A percentile compares a stretch with the other conserved stretches of the same genome.
Conservation (phyloP, 208 protist genomes). For the Acanthamoeba healyi region DNA sequence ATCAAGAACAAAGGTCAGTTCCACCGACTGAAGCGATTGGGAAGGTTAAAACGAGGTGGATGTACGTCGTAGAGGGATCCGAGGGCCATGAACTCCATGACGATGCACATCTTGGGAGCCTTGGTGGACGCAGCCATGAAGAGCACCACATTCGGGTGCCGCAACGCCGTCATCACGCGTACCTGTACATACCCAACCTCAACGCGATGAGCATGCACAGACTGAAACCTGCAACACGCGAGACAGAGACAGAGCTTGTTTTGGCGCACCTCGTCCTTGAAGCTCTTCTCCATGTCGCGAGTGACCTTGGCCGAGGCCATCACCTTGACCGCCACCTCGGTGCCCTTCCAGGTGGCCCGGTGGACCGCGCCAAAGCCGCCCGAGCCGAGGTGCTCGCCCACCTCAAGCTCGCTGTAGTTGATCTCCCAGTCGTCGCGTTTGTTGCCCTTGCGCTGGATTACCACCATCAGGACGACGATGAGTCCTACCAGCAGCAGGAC, state of each 20-base stretch:
- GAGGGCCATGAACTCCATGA: constrained; percentile 54
- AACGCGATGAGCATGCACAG: neutral
- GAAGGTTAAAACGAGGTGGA: neutral
- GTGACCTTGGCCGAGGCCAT: constrained; percentile 23
- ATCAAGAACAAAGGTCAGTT: neutral
- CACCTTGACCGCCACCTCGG: constrained; percentile 67
- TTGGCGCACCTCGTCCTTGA: constrained; percentile 51
- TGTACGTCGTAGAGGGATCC: constrained; percentile 32
- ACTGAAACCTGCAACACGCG: neutral
- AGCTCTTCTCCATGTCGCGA: constrained; percentile 21
- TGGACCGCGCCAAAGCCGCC: constrained; percentile 70
- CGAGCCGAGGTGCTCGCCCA: neutral
- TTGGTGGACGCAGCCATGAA: constrained; percentile 83
- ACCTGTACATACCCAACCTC: constrained; percentile 42
- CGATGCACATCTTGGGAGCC: constrained; percentile 43
- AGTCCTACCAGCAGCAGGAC: neutral
- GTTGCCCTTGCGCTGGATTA: neutral
- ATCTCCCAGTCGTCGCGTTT: constrained; percentile 67
- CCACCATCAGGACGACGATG: neutral
- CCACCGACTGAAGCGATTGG: neutral
- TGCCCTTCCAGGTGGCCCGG: constrained; percentile 51
- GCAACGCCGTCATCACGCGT: constrained; percentile 78
- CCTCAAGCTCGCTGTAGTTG: constrained; percentile 51
- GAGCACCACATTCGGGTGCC: constrained; percentile 84
- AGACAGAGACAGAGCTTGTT: too few relatives aligned